A percentile compares a stretch with the other conserved stretches of the same genome.
phyloP scores from a whole-genome alignment of 352 stramenopile species.

The Phytophthora megakarya region DNA sequence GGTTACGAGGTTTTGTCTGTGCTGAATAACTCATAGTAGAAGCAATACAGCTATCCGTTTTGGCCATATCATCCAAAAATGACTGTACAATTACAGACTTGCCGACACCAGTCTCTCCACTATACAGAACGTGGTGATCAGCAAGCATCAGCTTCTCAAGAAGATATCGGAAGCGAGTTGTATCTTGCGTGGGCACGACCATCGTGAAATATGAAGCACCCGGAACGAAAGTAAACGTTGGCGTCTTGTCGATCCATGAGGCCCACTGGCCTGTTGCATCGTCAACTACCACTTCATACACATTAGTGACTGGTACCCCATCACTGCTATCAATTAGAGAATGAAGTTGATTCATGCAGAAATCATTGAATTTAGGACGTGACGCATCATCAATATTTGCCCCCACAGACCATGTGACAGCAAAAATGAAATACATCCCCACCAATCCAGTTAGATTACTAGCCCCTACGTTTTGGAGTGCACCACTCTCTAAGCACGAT shows the following conservation, averaged over 20 bases:
- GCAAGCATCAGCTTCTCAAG: constrained; percentile 88
- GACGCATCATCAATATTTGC: constrained; percentile 89
- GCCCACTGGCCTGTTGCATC: constrained; percentile 73
- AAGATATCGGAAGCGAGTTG: constrained; percentile 93
- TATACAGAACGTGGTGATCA: constrained; percentile 88
- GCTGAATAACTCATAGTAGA: constrained; percentile 91
- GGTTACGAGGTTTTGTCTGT: constrained; percentile 85
- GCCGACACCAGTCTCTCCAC: constrained; percentile 92
- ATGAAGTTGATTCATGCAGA: constrained; percentile 75
- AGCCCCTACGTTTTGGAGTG: constrained; percentile 42
- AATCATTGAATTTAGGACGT: constrained; percentile 86
- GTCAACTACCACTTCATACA: constrained; percentile 88
- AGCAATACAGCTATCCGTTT: constrained; percentile 79
- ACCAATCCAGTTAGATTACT: constrained; percentile 62
- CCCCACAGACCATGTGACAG: constrained; percentile 84
- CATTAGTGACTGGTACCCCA: constrained; percentile 60
- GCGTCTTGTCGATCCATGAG: constrained; percentile 90
- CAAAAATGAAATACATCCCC: constrained; percentile 91
- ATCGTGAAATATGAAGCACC: constrained; percentile 93
- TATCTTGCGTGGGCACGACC: constrained; percentile 95
- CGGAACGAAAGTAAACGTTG: constrained; percentile 86
- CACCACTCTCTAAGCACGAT: constrained; percentile 61
- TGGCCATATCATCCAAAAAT: constrained; percentile 90
- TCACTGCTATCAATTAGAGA: constrained; percentile 56
- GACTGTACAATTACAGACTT: constrained; percentile 93